Evolutionary conservation across 306 rosid genomes (phyloP).

Genomic region (Lathyrus tuberosus): DNA sequence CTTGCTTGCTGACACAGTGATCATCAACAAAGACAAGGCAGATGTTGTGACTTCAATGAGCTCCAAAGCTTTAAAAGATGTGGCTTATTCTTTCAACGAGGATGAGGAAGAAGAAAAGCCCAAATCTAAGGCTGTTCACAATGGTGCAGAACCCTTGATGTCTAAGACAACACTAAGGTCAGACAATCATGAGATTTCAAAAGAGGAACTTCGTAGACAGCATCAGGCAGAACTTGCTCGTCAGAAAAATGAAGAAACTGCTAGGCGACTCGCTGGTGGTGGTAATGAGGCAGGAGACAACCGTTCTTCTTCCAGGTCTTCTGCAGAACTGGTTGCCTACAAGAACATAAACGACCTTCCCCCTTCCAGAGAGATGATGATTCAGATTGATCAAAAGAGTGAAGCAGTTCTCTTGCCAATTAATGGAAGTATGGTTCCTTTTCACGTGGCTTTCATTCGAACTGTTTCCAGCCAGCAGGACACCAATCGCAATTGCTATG

Average conservation of each 20-base stretch:
- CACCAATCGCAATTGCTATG: conserved; percentile 50
- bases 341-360: conserved; percentile 84
- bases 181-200: conserved; percentile 87
- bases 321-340: conserved; percentile 77
- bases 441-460: conserved; percentile 86
- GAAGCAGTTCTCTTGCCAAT: conserved; percentile 88
- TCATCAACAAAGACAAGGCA: conserved; percentile 64
- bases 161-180: conserved; percentile 90
- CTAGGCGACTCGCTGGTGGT: conserved; percentile 91
- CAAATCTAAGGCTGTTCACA: conserved; percentile 43
- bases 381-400: conserved; percentile 87
- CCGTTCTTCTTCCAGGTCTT: conserved; percentile 58
- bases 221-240: conserved; percentile 99
- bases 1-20: conserved; percentile 84
- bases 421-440: conserved; percentile 93
- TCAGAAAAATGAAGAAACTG: conserved; percentile 97
- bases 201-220: conserved; percentile 93
- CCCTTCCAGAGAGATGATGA: conserved; percentile 80
- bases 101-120: conserved; percentile 77
- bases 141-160: conserved; percentile 52
- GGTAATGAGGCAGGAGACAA: conserved; percentile 62
- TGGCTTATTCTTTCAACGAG: conserved; percentile 92
- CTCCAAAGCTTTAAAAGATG: conserved; percentile 77
- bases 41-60: conserved; percentile 69
- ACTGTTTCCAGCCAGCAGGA: conserved; percentile 83